Evolutionary conservation across 2,329 filamentous ascomycete species (phyloP).

Genomic region (Fusarium sp.): DNA sequence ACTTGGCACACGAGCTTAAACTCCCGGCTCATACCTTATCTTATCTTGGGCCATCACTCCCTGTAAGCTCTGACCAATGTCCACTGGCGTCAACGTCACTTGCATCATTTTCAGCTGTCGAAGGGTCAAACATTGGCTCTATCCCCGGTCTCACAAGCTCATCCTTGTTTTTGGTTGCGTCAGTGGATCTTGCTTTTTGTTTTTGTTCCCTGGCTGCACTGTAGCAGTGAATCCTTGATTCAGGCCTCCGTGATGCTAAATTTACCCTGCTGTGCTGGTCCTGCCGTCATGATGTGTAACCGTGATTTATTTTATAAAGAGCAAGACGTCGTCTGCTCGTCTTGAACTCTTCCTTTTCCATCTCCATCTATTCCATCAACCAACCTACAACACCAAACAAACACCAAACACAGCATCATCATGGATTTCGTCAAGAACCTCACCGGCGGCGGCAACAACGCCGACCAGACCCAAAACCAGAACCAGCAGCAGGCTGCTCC

Average conservation of each 20-base stretch:
- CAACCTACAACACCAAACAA: neutral
- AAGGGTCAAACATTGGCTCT: neutral
- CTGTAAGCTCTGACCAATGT: conserved; percentile 20
- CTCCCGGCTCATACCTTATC: conserved; percentile 14
- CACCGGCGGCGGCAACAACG: conserved; percentile 50
- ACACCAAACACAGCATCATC: conserved; percentile 27
- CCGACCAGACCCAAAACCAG: conserved; percentile 42
- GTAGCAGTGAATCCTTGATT: conserved; percentile 21
- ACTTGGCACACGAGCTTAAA: conserved; percentile 23
- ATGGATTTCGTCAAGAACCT: conserved; percentile 68
- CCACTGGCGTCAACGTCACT: conserved; percentile 31
- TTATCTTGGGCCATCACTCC: conserved; percentile 25
- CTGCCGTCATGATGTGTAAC: conserved; percentile 1
- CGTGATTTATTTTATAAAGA: conserved; percentile 22
- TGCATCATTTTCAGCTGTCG: conserved; percentile 31
- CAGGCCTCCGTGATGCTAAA: neutral
- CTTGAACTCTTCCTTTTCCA: neutral
- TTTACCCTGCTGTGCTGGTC: neutral
- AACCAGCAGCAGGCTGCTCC: conserved; percentile 42
- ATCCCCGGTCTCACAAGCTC: conserved; percentile 1
- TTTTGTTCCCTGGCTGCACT: neutral
- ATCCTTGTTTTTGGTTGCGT: conserved; percentile 31
- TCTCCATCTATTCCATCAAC: neutral
- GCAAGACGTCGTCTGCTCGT: neutral
- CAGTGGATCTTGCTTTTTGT: conserved; percentile 18